Evolutionary conservation across 768 basidiomycete species (phyloP).

Genomic region (Melanogaster broomeanus): DNA sequence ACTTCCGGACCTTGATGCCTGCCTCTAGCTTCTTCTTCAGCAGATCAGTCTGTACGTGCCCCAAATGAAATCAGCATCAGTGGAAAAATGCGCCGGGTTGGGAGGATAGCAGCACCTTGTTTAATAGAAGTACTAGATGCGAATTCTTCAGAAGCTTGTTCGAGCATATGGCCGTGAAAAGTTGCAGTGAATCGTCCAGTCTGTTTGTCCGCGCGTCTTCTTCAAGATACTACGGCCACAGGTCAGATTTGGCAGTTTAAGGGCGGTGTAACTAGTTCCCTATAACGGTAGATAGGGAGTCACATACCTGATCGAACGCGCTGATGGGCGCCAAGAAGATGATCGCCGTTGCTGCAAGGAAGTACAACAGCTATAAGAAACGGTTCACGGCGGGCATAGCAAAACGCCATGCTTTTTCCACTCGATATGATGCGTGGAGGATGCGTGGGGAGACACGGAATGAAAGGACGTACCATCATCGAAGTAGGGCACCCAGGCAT

Average conservation of each 20-base stretch:
- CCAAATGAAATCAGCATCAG: constrained; percentile 9
- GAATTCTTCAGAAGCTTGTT: constrained; percentile 74
- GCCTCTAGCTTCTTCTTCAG: constrained; percentile 69
- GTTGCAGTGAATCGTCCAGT: constrained; percentile 79
- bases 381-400: constrained; percentile 7
- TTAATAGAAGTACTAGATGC: constrained; percentile 74
- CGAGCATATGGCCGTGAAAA: constrained; percentile 74
- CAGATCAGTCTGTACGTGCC: constrained; percentile 57
- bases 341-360: constrained; percentile 68
- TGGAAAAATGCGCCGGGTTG: neutral
- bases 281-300: neutral
- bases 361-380: constrained; percentile 5
- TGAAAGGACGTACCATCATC: constrained; percentile 64
- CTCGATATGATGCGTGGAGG: constrained; percentile 1
- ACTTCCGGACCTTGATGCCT: constrained; percentile 71
- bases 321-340: constrained; percentile 87
- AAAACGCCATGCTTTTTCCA: constrained; percentile 20
- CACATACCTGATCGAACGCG: constrained; percentile 78
- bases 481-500: constrained; percentile 83
- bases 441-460: constrained; percentile 5
- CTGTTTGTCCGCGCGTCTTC: constrained; percentile 80
- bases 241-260: constrained; percentile 3
- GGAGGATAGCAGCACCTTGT: constrained; percentile 61
- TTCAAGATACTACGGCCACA: constrained; percentile 62
- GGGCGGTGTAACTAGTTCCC: constrained; percentile 12